Conservation (phyloP, 768 basidiomycete species). For the Macrolepiota albuminosa region DNA sequence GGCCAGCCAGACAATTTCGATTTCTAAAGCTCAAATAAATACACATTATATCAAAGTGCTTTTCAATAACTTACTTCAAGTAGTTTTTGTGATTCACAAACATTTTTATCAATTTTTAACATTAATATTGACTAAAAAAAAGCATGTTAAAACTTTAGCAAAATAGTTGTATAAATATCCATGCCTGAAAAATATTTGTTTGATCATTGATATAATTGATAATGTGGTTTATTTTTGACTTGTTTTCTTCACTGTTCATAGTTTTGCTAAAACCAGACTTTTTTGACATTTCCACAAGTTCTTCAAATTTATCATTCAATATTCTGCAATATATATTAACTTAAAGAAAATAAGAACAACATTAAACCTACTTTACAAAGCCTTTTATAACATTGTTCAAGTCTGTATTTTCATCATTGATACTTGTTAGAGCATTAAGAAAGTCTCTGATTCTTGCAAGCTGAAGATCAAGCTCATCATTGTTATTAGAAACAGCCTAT, state of each 20-base stretch:
- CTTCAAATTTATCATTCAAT: neutral
- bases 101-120: neutral
- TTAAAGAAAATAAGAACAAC: accelerated
- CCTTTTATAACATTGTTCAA: neutral
- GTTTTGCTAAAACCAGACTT: neutral
- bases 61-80: constrained; percentile 9
- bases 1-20: too few species aligned
- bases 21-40: too few species aligned
- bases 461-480: neutral
- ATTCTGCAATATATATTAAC: neutral
- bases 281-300: neutral
- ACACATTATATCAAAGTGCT: constrained; percentile 11
- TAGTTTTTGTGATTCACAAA: constrained; percentile 8
- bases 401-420: neutral
- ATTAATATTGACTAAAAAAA: neutral
- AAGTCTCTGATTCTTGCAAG: neutral
- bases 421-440: neutral
- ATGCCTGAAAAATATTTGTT: constrained; percentile 14
- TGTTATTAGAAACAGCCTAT: neutral
- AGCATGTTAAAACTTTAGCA: neutral
- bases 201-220: constrained; percentile 7
- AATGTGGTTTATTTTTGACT: neutral
- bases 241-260: constrained; percentile 11
- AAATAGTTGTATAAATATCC: neutral
- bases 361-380: neutral